phyloP scores from a whole-genome alignment of 2,329 filamentous ascomycete genomes.

The Neofusicoccum cordaticola region DNA sequence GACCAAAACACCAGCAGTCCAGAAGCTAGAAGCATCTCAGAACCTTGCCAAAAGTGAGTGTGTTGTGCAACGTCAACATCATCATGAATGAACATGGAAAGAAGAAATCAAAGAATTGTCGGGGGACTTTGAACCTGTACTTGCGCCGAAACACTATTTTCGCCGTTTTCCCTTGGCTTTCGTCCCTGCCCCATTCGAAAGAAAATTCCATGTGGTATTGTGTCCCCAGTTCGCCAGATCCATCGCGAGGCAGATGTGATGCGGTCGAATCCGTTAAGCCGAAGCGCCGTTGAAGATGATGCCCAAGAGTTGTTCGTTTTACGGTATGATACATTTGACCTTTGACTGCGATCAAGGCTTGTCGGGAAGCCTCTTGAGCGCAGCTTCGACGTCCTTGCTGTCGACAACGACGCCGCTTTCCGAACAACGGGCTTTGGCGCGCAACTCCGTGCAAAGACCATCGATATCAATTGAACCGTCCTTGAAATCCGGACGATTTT shows the following conservation, averaged over 20 bases:
- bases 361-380: conserved; percentile 45
- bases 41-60: conserved; percentile 6
- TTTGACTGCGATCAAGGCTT: not conserved
- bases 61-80: conserved; percentile 3
- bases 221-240: conserved; percentile 3
- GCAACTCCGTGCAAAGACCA: conserved; percentile 84
- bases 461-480: conserved; percentile 93
- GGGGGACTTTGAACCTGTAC: conserved; percentile 6
- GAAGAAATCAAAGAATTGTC: not conserved
- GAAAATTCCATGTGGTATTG: conserved; percentile 1
- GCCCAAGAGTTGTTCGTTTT: conserved; percentile 11
- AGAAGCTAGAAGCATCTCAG: not conserved
- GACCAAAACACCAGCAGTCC: not conserved
- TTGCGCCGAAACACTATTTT: conserved; percentile 13
- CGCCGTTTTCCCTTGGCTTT: conserved; percentile 8
- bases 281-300: conserved; percentile 17
- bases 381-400: conserved; percentile 76
- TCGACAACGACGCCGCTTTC: conserved; percentile 86
- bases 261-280: conserved; percentile 4
- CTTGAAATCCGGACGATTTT: conserved; percentile 82
- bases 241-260: not conserved
- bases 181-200: conserved; percentile 3
- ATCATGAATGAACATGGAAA: not conserved
- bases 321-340: conserved; percentile 11
- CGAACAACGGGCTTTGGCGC: conserved; percentile 93